Conservation (phyloP, 176 grass and related monocot species). For the Carex kokanica region DNA sequence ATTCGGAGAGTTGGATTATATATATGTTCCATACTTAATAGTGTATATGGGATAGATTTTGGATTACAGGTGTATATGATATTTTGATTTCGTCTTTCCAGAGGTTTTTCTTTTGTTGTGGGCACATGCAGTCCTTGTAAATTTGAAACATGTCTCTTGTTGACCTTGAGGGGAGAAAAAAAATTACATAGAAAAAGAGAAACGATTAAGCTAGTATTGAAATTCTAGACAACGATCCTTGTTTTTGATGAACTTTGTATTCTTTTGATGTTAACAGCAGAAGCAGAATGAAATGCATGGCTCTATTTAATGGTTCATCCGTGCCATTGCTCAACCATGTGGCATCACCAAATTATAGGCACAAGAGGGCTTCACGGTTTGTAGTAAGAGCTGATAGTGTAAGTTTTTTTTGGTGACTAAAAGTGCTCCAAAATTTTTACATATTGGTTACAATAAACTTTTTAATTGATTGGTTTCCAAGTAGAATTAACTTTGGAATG, state of each 20-base stretch:
- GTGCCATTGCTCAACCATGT: slow-evolving; percentile 41
- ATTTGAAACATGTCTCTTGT: too few species aligned
- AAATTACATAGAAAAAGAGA: background rate
- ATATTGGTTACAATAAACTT: background rate
- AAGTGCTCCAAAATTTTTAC: background rate
- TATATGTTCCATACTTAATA: background rate
- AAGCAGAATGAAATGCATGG: slow-evolving; percentile 44
- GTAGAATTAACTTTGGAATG: slow-evolving; percentile 25
- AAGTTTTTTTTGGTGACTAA: slow-evolving; percentile 36
- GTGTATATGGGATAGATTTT: background rate
- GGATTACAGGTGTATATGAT: background rate
- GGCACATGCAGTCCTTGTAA: background rate
- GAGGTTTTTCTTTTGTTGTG: too few species aligned
- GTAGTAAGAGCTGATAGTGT: slow-evolving; percentile 85
- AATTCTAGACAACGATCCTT: background rate
- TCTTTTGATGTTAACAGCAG: slow-evolving; percentile 43
- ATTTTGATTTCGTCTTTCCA: background rate
- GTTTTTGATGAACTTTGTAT: background rate
- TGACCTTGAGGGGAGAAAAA: background rate
- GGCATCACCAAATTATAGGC: slow-evolving; percentile 33
- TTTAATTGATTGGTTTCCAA: background rate
- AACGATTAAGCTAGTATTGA: background rate
- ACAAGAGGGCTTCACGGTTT: slow-evolving; percentile 55
- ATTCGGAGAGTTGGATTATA: background rate
- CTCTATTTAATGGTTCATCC: slow-evolving; percentile 41